Percentiles rank a stretch among this genome's conserved stretches.
Conservation (phyloP, 1,139 yeast species). For the Magnusiomyces tetraspermus region DNA sequence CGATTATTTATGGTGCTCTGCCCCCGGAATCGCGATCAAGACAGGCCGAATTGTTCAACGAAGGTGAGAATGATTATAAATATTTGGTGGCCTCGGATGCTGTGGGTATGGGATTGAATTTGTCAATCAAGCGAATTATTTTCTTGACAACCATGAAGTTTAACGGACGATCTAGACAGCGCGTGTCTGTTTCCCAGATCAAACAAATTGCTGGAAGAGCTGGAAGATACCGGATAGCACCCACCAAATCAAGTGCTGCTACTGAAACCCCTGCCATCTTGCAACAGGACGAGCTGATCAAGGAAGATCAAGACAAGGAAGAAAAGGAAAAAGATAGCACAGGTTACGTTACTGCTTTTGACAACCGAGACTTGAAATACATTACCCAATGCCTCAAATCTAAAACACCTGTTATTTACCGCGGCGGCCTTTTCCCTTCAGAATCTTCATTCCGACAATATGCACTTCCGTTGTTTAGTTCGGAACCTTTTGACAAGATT, state of each 20-base stretch:
- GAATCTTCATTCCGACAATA: constrained; percentile 21
- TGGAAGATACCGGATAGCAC: constrained; percentile 52
- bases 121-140: constrained; percentile 70
- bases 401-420: constrained; percentile 23
- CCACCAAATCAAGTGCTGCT: constrained; percentile 13
- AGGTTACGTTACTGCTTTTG: constrained; percentile 28
- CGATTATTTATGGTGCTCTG: constrained; percentile 87
- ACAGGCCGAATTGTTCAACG: constrained; percentile 72
- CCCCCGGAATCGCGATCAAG: constrained; percentile 91
- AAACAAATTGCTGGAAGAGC: constrained; percentile 97
- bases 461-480: constrained; percentile 19
- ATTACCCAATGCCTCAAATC: constrained; percentile 25
- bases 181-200: constrained; percentile 45
- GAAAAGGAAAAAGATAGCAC: constrained; percentile 16
- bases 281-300: constrained; percentile 36
- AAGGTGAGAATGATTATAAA: constrained; percentile 54
- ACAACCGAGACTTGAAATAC: constrained; percentile 23
- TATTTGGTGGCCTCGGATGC: constrained; percentile 92
- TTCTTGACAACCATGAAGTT: constrained; percentile 62
- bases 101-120: constrained; percentile 91
- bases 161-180: constrained; percentile 45
- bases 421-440: constrained; percentile 28
- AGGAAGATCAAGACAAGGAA: constrained; percentile 47
- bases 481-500: constrained; percentile 20
- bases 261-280: too few relatives aligned